phyloP scores from a whole-genome alignment of 768 basidiomycete genomes.

The Termitomyces sp. region DNA sequence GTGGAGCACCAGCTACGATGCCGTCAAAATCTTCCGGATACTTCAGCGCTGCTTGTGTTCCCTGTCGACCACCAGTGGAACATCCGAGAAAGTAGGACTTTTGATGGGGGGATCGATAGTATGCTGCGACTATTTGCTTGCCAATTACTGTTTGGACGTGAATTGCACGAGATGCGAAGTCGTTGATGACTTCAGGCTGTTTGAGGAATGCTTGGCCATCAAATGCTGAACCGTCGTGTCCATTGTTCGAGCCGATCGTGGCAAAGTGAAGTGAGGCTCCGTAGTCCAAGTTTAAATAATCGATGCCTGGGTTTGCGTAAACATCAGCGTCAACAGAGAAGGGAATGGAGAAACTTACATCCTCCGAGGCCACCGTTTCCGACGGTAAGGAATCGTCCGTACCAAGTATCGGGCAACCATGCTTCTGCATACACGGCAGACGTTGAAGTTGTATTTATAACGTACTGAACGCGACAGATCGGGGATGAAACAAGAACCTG shows the following conservation, averaged over 20 bases:
- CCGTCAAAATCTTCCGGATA: neutral
- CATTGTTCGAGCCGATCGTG: conserved; percentile 8
- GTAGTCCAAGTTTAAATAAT: conserved; percentile 4
- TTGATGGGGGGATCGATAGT: conserved; percentile 1
- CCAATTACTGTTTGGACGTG: conserved; percentile 10
- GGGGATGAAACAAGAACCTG: neutral
- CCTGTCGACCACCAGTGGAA: conserved; percentile 7
- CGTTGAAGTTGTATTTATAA: conserved; percentile 3
- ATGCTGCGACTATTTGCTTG: conserved; percentile 8
- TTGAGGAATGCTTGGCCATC: neutral
- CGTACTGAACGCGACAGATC: conserved; percentile 8
- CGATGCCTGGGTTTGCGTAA: neutral
- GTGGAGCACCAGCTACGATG: neutral
- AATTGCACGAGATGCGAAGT: conserved; percentile 9
- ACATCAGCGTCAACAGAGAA: neutral
- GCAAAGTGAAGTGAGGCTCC: conserved; percentile 8
- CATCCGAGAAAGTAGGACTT: conserved; percentile 12
- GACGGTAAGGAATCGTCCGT: conserved; percentile 4
- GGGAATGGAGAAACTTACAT: neutral
- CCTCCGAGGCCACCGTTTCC: conserved; percentile 7
- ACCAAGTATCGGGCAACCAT: conserved; percentile 10
- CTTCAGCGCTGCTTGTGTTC: conserved; percentile 4
- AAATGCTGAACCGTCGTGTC: neutral
- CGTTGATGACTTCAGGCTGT: conserved; percentile 11
- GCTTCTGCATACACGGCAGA: conserved; percentile 3